A percentile compares a stretch with the other conserved stretches of the same genome.
These are phyloP conservation scores for Suillus plorans DNA, from an alignment of 768 basidiomycete species.

Conservation along the genomic window DNA sequence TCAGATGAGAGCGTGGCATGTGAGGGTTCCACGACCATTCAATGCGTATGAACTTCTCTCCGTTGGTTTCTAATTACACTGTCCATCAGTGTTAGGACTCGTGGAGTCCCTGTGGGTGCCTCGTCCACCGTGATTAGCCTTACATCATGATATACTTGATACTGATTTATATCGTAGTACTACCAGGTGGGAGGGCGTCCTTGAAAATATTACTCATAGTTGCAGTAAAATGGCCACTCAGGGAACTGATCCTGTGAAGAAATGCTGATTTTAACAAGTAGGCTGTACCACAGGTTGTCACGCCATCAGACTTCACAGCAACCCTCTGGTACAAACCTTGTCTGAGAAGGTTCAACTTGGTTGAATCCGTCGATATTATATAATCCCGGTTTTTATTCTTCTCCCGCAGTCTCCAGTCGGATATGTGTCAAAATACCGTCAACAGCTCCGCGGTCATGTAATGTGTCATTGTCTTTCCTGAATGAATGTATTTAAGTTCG, in stretches of 20 bases:
- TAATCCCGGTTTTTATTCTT: background rate
- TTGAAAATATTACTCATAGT: background rate
- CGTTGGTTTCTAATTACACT: background rate
- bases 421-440: background rate
- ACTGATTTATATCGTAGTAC: no score
- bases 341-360: background rate
- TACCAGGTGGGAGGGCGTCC: no score
- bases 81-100: background rate
- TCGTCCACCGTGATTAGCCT: background rate
- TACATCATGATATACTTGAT: background rate
- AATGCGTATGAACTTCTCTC: background rate
- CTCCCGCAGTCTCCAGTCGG: background rate
- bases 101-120: background rate
- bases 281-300: background rate
- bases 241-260: background rate
- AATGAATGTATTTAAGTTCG: background rate
- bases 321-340: background rate
- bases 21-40: background rate
- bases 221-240: background rate
- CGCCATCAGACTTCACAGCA: background rate
- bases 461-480: background rate
- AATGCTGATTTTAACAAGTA: background rate
- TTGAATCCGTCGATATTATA: background rate
- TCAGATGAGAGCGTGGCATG: background rate
- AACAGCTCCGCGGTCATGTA: background rate